Base-by-base conservation (phyloP, 1,139 yeast genomes). In the Pichia norvegensis region DNA sequence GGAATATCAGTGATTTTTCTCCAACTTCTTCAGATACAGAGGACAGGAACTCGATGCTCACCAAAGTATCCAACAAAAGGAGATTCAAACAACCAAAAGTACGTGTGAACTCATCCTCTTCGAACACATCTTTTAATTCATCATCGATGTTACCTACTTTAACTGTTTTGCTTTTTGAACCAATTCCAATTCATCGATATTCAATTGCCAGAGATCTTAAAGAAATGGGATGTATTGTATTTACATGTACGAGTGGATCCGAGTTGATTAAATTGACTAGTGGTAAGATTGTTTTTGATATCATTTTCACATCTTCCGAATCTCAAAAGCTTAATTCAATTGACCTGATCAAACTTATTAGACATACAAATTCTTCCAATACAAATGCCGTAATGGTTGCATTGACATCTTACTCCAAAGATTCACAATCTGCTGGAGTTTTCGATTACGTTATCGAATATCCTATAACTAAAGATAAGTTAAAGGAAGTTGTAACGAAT, bases 221-320 rank as follows among this genome's bases (percentile, higher is more conserved):
- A 50, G 72, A 74, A 46, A 63, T 83, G 31, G 95, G 95, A 0
- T 87, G 96, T 65, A 77, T 83, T 14, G 95, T 87, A 9, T 86
- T 86, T 8, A 71, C 87, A 1, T 85, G 85, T 7, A 70, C 80
- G 0, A 81, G 82, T 52, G 95, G 95, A 1, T 92, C 88, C 51
- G 96, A 87, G 52, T 71, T 88, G 46, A 77, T 88, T 14, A 73
- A 95, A 49, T 67, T 94, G 47, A 88, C 92, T 7, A 84, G 95
- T 0, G 85, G 95, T 36, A 83, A 81, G 46, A 86, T 87, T 23
- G 81, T 78, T 56, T 92, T 87, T 67, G 97, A 90, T 64, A 58
- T 88, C 39, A 87, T 92, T 33, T 72, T 90, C 51, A 81, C 95
- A 0, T 92, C 92, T 2, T 70, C 84, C 50, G 78, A 77, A 55